Conservation (phyloP, 371 early-diverging fungal genomes). For the Nematocida sp. region DNA sequence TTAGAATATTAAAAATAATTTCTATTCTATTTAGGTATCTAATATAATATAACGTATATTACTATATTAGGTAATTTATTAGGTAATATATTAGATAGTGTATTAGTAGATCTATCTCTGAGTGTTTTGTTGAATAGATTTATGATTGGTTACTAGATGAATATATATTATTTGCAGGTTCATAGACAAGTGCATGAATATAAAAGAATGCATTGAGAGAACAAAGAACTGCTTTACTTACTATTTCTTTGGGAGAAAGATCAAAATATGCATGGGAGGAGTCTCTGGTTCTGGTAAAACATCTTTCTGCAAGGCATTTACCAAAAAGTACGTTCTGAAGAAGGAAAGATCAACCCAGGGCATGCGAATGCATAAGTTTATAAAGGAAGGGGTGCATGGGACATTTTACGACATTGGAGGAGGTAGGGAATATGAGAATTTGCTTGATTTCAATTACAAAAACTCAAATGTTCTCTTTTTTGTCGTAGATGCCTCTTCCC, state of each 20-base stretch:
- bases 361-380: conserved; percentile 12
- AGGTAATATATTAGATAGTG: no score
- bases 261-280: conserved; percentile 55
- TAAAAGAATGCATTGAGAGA: conserved; percentile 19
- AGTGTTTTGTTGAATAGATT: no score
- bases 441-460: conserved; percentile 54
- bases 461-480: conserved; percentile 57
- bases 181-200: conserved; percentile 8
- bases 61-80: no score
- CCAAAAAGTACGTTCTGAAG: conserved; percentile 18
- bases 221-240: conserved; percentile 29
- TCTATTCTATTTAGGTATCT: no score
- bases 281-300: conserved; percentile 53
- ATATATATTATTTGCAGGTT: no score
- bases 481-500: conserved; percentile 31
- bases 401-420: conserved; percentile 59
- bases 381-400: conserved; percentile 30
- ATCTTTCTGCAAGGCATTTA: conserved; percentile 41
- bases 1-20: no score
- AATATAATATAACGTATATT: no score
- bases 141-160: no score
- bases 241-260: conserved; percentile 52
- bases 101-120: no score
- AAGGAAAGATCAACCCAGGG: conserved; percentile 5
- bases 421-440: conserved; percentile 1